Conservation (phyloP, 208 protist genomes). For the Crithidia expoeki region DNA sequence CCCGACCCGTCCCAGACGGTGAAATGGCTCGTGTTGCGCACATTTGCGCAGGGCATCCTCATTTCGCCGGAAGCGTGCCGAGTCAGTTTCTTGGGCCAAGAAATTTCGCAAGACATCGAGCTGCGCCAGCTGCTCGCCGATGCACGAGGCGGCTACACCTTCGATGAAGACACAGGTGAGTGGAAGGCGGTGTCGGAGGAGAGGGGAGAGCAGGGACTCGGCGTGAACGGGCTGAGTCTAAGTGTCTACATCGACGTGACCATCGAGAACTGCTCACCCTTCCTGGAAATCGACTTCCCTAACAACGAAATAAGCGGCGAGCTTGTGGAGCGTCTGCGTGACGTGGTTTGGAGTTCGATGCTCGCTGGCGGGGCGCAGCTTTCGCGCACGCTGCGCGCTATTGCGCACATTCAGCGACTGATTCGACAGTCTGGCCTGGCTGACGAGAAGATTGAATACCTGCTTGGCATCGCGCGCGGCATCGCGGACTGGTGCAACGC, state of each 20-base stretch:
- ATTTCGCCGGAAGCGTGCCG: slow-evolving; percentile 23
- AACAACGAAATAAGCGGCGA: background rate
- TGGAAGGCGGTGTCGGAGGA: slow-evolving; percentile 3
- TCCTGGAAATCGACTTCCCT: slow-evolving; percentile 9
- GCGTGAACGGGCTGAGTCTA: background rate
- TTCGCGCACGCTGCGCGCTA: slow-evolving; percentile 14
- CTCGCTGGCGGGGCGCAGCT: slow-evolving; percentile 4
- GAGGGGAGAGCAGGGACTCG: slow-evolving; percentile 43
- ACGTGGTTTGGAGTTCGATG: slow-evolving; percentile 7
- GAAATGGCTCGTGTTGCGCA: slow-evolving; percentile 19
- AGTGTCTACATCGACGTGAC: slow-evolving; percentile 21
- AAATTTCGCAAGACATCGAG: slow-evolving; percentile 12
- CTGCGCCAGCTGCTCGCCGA: slow-evolving; percentile 20
- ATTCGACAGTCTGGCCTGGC: slow-evolving; percentile 3
- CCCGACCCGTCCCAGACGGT: slow-evolving; percentile 20
- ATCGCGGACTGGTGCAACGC: slow-evolving; percentile 16
- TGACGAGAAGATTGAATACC: slow-evolving; percentile 13
- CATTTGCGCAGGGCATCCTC: slow-evolving; percentile 27
- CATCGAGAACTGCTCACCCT: slow-evolving; percentile 13
- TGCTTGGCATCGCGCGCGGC: slow-evolving; percentile 13
- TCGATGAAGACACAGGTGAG: background rate
- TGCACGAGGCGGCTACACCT: slow-evolving; percentile 3
- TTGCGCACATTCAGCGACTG: background rate
- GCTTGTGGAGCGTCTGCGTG: slow-evolving; percentile 18
- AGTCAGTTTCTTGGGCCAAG: slow-evolving; percentile 20